phyloP scores from a whole-genome alignment of 2,329 filamentous ascomycete genomes.

The Pseudocercospora fijiensis region DNA sequence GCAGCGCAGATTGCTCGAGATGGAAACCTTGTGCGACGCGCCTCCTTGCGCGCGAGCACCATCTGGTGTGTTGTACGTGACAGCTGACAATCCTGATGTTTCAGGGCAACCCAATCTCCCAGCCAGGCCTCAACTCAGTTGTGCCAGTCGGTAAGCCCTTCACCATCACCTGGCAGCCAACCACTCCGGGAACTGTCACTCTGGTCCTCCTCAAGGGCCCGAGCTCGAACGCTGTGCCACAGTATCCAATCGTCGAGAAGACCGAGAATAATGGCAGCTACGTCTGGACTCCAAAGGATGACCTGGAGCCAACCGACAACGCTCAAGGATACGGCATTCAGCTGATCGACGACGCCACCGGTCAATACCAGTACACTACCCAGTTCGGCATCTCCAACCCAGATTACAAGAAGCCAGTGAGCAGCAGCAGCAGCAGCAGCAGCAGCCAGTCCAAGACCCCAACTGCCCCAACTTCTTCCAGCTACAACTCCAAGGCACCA shows the following conservation, averaged over 20 bases:
- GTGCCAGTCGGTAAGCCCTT: constrained; percentile 58
- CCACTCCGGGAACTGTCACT: constrained; percentile 53
- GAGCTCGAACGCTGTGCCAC: constrained; percentile 53
- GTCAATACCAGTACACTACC: constrained; percentile 61
- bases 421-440: constrained; percentile 9
- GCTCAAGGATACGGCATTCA: constrained; percentile 61
- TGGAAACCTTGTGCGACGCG: neutral
- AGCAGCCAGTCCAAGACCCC: constrained; percentile 10
- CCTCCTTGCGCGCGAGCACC: neutral
- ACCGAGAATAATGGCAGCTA: constrained; percentile 57
- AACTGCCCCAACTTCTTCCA: constrained; percentile 10
- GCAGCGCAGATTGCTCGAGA: neutral
- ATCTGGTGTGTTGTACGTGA: neutral
- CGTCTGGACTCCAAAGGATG: constrained; percentile 54
- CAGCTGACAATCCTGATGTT: neutral
- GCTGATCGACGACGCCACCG: constrained; percentile 59
- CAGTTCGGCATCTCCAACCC: constrained; percentile 61
- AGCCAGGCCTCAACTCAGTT: constrained; percentile 52
- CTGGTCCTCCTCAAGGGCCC: constrained; percentile 62
- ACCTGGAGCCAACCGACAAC: constrained; percentile 43
- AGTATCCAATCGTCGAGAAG: constrained; percentile 51
- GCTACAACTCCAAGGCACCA: constrained; percentile 48
- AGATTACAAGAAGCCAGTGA: constrained; percentile 31
- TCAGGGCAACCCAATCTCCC: constrained; percentile 56
- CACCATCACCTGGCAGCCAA: constrained; percentile 59